Percentiles rank a stretch among this genome's conserved stretches.
Evolutionary conservation across 108 stramenopile genomes (phyloP).

Genomic region (Pelagomonas calceolata): DNA sequence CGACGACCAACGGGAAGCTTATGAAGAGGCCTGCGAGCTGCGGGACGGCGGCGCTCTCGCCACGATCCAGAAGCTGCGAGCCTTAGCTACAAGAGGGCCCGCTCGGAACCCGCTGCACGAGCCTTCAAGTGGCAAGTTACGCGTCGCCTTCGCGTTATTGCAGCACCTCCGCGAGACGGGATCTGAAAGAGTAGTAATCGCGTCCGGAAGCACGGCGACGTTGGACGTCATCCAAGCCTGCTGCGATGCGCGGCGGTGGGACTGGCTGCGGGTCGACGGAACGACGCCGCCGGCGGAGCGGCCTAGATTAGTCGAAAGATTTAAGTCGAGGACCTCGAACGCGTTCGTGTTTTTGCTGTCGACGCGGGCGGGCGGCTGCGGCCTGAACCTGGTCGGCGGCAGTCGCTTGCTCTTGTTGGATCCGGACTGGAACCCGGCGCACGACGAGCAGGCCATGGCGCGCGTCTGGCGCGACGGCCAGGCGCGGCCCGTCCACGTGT

Average conservation of each 20-base stretch:
- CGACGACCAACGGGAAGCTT: not conserved
- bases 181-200: not conserved
- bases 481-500: conserved; percentile 8
- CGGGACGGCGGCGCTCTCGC: not conserved
- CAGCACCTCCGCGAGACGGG: not conserved
- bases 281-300: not conserved
- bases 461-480: conserved; percentile 39
- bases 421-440: conserved; percentile 33
- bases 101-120: no score
- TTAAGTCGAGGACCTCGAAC: not conserved
- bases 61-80: not conserved
- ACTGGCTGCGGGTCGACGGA: not conserved
- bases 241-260: not conserved
- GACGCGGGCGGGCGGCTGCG: conserved; percentile 32
- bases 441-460: conserved; percentile 27
- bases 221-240: not conserved
- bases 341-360: conserved; percentile 32
- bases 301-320: not conserved
- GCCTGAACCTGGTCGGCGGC: conserved; percentile 36
- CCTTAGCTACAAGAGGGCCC: not conserved
- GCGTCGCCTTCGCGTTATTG: no score
- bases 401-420: conserved; percentile 23
- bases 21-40: not conserved
- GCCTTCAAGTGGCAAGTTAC: no score
- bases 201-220: not conserved